These are phyloP conservation scores for Blastocystis sp. DNA, from an alignment of 352 stramenopile species.

Conservation along the genomic window DNA sequence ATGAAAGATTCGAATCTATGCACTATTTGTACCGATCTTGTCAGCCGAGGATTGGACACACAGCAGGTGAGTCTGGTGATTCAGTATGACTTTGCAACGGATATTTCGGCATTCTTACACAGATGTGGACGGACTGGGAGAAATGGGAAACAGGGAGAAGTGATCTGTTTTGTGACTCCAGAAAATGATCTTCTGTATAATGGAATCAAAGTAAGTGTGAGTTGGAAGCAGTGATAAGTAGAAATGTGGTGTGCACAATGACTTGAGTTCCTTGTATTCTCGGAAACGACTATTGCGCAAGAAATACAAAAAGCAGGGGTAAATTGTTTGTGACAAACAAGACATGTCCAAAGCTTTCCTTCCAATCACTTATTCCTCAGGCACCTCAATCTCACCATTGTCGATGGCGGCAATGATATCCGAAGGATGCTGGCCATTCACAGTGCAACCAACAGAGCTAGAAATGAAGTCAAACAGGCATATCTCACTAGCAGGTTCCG, in stretches of 20 bases:
- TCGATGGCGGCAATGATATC: constrained; percentile 91
- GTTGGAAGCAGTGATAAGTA: background rate
- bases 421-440: constrained; percentile 91
- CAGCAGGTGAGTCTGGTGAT: background rate
- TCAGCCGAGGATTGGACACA: constrained; percentile 24
- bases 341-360: background rate
- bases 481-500: constrained; percentile 78
- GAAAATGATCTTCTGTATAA: constrained; percentile 18
- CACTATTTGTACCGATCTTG: constrained; percentile 17
- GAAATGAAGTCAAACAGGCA: background rate
- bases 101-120: constrained; percentile 45
- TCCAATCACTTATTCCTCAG: constrained; percentile 74
- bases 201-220: background rate
- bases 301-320: constrained; percentile 15
- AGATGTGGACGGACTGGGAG: constrained; percentile 26
- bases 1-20: background rate
- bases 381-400: constrained; percentile 91
- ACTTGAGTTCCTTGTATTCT: constrained; percentile 1
- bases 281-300: constrained; percentile 20
- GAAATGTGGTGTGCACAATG: constrained; percentile 26
- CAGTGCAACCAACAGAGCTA: constrained; percentile 92
- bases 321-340: background rate
- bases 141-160: background rate
- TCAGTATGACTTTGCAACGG: constrained; percentile 42
- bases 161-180: constrained; percentile 41